Percentiles rank a stretch among this genome's conserved stretches.
These are phyloP conservation scores for Wickerhamomyces sp. DNA, from an alignment of 1,139 yeast species.

Conservation along the genomic window DNA sequence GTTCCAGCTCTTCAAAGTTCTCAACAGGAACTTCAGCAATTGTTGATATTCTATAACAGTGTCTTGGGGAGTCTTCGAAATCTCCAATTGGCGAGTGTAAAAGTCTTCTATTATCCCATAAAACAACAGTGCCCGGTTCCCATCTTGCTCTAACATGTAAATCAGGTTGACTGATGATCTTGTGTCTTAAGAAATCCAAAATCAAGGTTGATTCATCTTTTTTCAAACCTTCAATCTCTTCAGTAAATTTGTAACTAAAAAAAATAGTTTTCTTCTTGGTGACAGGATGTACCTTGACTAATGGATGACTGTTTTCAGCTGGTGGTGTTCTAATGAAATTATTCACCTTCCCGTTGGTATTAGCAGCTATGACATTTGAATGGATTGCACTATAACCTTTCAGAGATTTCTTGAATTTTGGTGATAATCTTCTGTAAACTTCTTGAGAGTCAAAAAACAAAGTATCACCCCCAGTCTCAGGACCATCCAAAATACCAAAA, in stretches of 20 bases:
- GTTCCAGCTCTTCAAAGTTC: neutral
- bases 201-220: conserved; percentile 49
- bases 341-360: conserved; percentile 36
- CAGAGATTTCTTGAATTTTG: conserved; percentile 43
- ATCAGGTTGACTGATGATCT: conserved; percentile 44
- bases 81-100: conserved; percentile 1
- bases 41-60: conserved; percentile 1
- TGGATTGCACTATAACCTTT: conserved; percentile 49
- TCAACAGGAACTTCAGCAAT: conserved; percentile 2
- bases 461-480: conserved; percentile 58
- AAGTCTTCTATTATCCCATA: conserved; percentile 24
- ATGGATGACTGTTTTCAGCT: conserved; percentile 47
- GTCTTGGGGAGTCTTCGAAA: neutral
- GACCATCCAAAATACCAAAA: conserved; percentile 47
- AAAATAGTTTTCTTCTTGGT: conserved; percentile 47
- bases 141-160: conserved; percentile 53
- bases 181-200: conserved; percentile 44
- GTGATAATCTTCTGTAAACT: conserved; percentile 54
- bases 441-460: conserved; percentile 50
- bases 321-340: conserved; percentile 48
- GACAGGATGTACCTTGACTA: conserved; percentile 54
- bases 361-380: conserved; percentile 47
- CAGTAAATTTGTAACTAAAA: conserved; percentile 51
- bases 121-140: conserved; percentile 53
- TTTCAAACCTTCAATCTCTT: conserved; percentile 51